These are phyloP conservation scores for Gossypium armourianum DNA, from an alignment of 441 rosid genomes.

Conservation along the genomic window DNA sequence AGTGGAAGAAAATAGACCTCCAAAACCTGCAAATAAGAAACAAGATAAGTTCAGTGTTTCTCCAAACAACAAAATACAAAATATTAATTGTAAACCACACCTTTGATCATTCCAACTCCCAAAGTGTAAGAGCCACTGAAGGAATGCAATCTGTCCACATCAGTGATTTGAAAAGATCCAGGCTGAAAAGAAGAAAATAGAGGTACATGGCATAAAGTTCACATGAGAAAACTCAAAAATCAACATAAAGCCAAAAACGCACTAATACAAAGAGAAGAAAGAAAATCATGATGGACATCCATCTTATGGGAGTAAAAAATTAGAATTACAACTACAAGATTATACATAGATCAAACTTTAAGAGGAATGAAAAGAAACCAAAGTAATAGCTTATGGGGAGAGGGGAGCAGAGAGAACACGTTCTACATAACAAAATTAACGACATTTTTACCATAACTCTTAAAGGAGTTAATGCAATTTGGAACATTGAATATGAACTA, in stretches of 20 bases:
- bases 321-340: neutral
- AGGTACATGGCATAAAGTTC: neutral
- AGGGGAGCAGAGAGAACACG: neutral
- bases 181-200: conserved; percentile 38
- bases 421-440: neutral
- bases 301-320: neutral
- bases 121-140: conserved; percentile 58
- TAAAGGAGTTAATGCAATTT: neutral
- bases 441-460: neutral
- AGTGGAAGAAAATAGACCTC: conserved; percentile 43
- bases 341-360: neutral
- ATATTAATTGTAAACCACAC: conserved; percentile 24
- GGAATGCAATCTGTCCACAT: conserved; percentile 47
- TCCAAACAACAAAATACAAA: neutral
- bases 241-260: neutral
- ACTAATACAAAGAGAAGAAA: neutral
- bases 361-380: neutral
- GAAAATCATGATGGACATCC: neutral
- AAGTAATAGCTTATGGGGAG: neutral
- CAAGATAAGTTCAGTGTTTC: conserved; percentile 4
- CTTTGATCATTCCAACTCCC: conserved; percentile 66
- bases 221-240: neutral
- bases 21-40: conserved; percentile 45
- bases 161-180: conserved; percentile 40
- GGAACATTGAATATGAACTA: neutral